Evolutionary conservation across 2,329 filamentous ascomycete genomes (phyloP), one percentile per base, ranked within the genome.

Genomic region (Trichoderma asperellum): DNA sequence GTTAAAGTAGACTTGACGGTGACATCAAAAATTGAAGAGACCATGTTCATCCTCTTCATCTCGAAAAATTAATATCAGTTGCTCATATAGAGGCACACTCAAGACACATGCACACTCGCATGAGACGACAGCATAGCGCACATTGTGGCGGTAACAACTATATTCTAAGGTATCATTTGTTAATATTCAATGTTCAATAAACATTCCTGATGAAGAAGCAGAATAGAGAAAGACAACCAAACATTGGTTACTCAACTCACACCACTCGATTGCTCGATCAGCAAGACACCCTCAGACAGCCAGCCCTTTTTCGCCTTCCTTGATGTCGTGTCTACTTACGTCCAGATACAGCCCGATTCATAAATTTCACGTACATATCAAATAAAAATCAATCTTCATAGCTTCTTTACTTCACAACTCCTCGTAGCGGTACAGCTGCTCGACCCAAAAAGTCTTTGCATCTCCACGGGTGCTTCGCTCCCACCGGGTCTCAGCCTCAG

Each of bases 371-470:
- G 8, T 5, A 29, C 34, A 55, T 29, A 57, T 21, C 5, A 16
- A 29, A 16, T 12, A 49, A 40, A 29, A 43, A 7, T 16, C 4
- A 24, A 8, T 8, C 18, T 5, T 12, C 27, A 53, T 18, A 27
- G 10, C 7, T 16, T 4, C 1, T 18, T 8, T 43, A 4, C 29
- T 27, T 68, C 34, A 68, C 27, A 92, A 77, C 94, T 91, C 75
- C 88, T 87, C 75, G 90, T 92, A 18, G 89, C 92, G 2, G 92
- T 96, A 79, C 92, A 96, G 58, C 89, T 90, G 58, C 89, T 92
- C 2, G 90, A 94, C 40, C 91, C 92, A 57, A 24, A 74, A 59
- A 11, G 59, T 57, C 49, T 55, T 61, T 61, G 63, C 62, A 21
- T 59, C 58, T 55, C 55, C 60, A 49, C 65, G 55, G 47, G n/a